phyloP scores from a whole-genome alignment of 2,329 filamentous ascomycete species.

The Aurifilum marmelostoma region DNA sequence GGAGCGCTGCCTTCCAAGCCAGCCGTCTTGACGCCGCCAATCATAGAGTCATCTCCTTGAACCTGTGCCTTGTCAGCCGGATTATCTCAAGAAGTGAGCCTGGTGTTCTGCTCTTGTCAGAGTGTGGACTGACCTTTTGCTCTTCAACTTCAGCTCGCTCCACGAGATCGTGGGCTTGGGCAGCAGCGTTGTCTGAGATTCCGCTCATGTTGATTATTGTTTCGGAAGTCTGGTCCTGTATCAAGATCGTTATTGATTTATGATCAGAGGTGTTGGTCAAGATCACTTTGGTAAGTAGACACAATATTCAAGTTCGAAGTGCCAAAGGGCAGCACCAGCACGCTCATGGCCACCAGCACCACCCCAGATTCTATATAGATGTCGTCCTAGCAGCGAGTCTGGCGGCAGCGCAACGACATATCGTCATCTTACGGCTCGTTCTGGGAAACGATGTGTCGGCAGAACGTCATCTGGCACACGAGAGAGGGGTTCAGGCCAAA shows the following conservation, averaged over 20 bases:
- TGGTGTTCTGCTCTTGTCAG: not conserved
- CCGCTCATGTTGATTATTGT: slow-evolving; percentile 18
- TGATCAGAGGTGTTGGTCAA: not conserved
- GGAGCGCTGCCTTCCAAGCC: slow-evolving; percentile 16
- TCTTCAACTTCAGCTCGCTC: slow-evolving; percentile 25
- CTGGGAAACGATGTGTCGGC: slow-evolving; percentile 18
- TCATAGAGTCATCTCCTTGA: slow-evolving; percentile 21
- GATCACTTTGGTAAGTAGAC: not conserved
- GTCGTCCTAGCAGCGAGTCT: no score
- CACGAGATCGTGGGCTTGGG: slow-evolving; percentile 27
- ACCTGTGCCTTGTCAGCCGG: slow-evolving; percentile 9
- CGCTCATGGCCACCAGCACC: not conserved
- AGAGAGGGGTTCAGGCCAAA: slow-evolving; percentile 23
- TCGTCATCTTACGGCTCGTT: slow-evolving; percentile 21
- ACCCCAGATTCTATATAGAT: slow-evolving; percentile 1
- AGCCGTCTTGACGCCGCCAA: slow-evolving; percentile 11
- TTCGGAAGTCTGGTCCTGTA: no score
- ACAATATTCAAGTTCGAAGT: not conserved
- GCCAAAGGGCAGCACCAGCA: not conserved
- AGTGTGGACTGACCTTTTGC: slow-evolving; percentile 19
- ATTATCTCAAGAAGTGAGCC: not conserved
- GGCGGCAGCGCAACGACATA: not conserved
- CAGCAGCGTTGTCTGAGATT: slow-evolving; percentile 22
- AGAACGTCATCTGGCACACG: slow-evolving; percentile 20
- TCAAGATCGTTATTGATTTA: no score